Percentiles rank a stretch among this genome's conserved stretches.
phyloP scores from a whole-genome alignment of 345 rosid species.

The Firmiana major region DNA sequence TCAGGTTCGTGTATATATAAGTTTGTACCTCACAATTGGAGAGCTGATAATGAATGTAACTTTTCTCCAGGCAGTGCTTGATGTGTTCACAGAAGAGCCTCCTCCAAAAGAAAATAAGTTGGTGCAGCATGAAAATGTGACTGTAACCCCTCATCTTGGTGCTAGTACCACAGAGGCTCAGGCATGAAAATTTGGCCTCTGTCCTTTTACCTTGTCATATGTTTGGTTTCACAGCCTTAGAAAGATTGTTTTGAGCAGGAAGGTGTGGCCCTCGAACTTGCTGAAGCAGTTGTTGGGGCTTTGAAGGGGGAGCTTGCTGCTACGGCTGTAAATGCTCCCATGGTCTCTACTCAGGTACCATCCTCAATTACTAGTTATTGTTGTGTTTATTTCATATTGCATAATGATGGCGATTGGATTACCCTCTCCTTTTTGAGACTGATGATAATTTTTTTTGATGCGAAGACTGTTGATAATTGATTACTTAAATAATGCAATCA shows the following conservation, averaged over 20 bases:
- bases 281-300: slow-evolving; percentile 57
- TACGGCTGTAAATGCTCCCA: slow-evolving; percentile 53
- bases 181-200: slow-evolving; percentile 19
- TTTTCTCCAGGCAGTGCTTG: slow-evolving; percentile 38
- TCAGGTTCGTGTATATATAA: slow-evolving; percentile 18
- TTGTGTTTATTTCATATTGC: not conserved
- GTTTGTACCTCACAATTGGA: not conserved
- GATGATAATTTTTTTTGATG: not conserved
- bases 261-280: slow-evolving; percentile 56
- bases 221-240: not conserved
- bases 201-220: not conserved
- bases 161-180: slow-evolving; percentile 61
- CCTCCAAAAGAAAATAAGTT: slow-evolving; percentile 37
- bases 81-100: slow-evolving; percentile 47
- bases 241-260: slow-evolving; percentile 26
- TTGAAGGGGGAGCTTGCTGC: slow-evolving; percentile 55
- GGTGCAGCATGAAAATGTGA: slow-evolving; percentile 47
- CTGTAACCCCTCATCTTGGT: slow-evolving; percentile 59
- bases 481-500: not conserved
- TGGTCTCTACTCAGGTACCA: slow-evolving; percentile 53
- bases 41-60: not conserved
- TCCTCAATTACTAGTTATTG: not conserved
- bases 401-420: not conserved
- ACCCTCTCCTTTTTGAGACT: not conserved
- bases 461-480: not conserved